Base-by-base conservation (phyloP, 2,329 filamentous ascomycete species). In the Phaeosphaeriaceae sp. region DNA sequence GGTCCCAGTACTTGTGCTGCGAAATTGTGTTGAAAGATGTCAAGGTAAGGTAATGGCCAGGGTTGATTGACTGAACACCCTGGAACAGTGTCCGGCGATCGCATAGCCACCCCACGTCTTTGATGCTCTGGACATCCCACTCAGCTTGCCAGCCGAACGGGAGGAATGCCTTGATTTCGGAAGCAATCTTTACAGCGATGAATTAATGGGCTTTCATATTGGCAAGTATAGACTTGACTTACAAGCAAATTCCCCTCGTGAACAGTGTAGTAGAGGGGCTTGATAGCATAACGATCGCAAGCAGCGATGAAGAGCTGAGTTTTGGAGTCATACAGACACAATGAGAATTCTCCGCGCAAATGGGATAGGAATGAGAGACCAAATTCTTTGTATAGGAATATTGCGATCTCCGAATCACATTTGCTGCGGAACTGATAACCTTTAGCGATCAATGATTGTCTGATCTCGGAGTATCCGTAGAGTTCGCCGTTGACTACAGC, bases 401-500 rank as follows among this genome's bases (percentile, higher is more conserved):
- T 65, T 8, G 85, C 79, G 8, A 87, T 77, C 64, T 87, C 85
- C 32, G 81, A 82, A 63, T 87, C 85, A 46, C 79, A 81, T 26
- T 74, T 67, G 32, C 82, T 77, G 32, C 72, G 70, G 73, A 87
- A 87, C 1, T 65, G 49, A 68, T 84, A 84, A 4, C 66, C 67
- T 19, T 63, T 57, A 10, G 69, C 66, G 50, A 75, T 75, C 1
- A 77, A 58, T n/a, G 66, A 56, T 11, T 78, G 65, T 7, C 83
- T 78, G 13, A 85, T 77, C 11, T 71, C 65, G 50, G 85, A 82
- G 57, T 82, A 78, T 64, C 85, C 83, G 68, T 88, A 88, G n/a
- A 88, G 78, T 68, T 88, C 85, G 26, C 86, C 85, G 58, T 86
- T 87, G 23, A 88, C 83, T n/a, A 88, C 81, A 1, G 84, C 84